phyloP scores from a whole-genome alignment of 2,329 filamentous ascomycete species.

The Aspergillus hiratsukae region DNA sequence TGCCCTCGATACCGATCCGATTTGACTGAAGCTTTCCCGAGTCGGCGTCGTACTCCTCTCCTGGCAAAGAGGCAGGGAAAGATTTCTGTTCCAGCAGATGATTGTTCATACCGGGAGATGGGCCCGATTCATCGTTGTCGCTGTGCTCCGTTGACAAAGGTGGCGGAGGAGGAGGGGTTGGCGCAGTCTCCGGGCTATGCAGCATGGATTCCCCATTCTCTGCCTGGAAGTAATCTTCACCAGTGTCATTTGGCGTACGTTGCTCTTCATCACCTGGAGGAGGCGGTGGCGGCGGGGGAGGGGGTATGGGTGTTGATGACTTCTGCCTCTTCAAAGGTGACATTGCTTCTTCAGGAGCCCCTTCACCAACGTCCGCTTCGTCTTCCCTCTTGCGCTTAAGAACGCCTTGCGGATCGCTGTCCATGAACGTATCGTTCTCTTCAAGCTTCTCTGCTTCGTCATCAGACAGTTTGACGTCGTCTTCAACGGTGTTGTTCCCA shows the following conservation, averaged over 20 bases:
- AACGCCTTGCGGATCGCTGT: neutral
- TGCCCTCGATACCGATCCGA: constrained; percentile 23
- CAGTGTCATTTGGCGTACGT: constrained; percentile 9
- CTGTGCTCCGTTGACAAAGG: constrained; percentile 24
- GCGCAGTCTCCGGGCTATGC: constrained; percentile 16
- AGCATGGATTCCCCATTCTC: constrained; percentile 15
- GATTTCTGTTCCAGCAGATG: neutral
- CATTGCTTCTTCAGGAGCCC: constrained; percentile 33
- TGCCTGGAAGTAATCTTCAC: constrained; percentile 15
- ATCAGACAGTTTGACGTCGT: constrained; percentile 39
- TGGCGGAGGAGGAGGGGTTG: constrained; percentile 29
- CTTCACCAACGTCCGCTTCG: constrained; percentile 30
- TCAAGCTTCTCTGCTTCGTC: constrained; percentile 30
- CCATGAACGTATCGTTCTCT: constrained; percentile 6
- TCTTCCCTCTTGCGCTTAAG: constrained; percentile 63
- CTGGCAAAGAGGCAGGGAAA: neutral
- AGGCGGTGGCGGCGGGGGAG: constrained; percentile 31
- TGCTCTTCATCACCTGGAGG: constrained; percentile 7
- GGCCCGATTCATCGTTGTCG: constrained; percentile 7
- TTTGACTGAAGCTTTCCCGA: constrained; percentile 11
- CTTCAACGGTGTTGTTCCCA: constrained; percentile 16
- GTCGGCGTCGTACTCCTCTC: neutral
- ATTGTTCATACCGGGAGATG: constrained; percentile 10
- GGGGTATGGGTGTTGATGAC: constrained; percentile 36
- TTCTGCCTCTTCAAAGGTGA: constrained; percentile 56